These are phyloP conservation scores for Pestalotiopsis sp. DNA, from an alignment of 2,329 filamentous ascomycete species.

Conservation along the genomic window DNA sequence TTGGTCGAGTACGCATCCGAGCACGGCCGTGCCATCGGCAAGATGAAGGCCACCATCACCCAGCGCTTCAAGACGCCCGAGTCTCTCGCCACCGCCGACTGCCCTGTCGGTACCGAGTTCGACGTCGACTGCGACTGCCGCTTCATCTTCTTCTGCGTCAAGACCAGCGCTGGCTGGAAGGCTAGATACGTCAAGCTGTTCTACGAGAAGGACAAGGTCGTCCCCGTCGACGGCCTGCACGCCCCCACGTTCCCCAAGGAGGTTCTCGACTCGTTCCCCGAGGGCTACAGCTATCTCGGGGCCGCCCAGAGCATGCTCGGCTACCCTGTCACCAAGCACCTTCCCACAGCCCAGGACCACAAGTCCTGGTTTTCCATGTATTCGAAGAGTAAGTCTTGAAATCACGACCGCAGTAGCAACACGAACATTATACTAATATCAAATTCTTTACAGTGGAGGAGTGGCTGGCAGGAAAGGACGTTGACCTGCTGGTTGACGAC, in stretches of 20 bases:
- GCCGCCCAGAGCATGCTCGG: constrained; percentile 47
- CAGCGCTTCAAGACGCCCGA: constrained; percentile 42
- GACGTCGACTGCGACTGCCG: constrained; percentile 54
- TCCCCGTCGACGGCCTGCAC: constrained; percentile 43
- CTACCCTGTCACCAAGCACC: constrained; percentile 40
- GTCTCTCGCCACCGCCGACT: constrained; percentile 15
- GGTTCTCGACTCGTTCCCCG: constrained; percentile 40
- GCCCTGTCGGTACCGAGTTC: constrained; percentile 35
- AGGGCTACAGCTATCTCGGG: constrained; percentile 48
- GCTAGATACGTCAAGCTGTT: constrained; percentile 48
- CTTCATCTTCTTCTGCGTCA: constrained; percentile 49
- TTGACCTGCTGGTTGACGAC: constrained; percentile 11
- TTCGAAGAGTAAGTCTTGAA: constrained; percentile 28
- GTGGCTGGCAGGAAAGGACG: constrained; percentile 36
- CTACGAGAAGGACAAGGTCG: constrained; percentile 52
- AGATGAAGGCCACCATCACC: constrained; percentile 57
- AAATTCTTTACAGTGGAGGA: constrained; percentile 28
- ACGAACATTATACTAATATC: neutral
- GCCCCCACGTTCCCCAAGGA: constrained; percentile 39
- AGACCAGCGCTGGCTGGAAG: constrained; percentile 35
- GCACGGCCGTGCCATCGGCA: constrained; percentile 45
- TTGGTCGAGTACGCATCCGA: constrained; percentile 42
- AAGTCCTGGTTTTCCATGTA: constrained; percentile 42
- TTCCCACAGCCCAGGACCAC: constrained; percentile 41
- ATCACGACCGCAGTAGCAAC: neutral